Evolutionary conservation across 495 filamentous ascomycete genomes (phyloP), one percentile per base, ranked within the genome.

Genomic region (Hypoxylon fuscum): DNA sequence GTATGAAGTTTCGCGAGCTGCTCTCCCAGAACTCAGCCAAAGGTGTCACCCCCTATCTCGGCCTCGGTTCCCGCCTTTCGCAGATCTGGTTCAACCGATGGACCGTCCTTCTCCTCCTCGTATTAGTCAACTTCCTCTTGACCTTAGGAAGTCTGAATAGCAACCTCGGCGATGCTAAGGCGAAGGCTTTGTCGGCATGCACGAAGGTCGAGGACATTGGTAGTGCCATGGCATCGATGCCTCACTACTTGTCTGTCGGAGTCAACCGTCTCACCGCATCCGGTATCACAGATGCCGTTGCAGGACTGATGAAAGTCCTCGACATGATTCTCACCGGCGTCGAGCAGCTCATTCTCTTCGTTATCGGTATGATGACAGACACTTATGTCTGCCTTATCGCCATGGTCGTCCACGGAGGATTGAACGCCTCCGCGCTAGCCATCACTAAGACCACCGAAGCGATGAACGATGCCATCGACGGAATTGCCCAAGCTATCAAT

Each of bases 31-130:
- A 57, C 37, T 68, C 69, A 12, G 38, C 67, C 10, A 70, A 68
- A 23, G 53, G 65, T 20, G 84, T 96, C 68, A 98, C 92, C 44
- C 96, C 95, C 23, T 98, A 98, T 70, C 89, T 98, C 27, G 95
- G 94, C 50, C 83, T 96, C 63, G 87, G 88, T 61, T 90, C 95
- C 56, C 86, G 93, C 57, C 82, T 98, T 37, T 98, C 95, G 23
- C 95, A 98, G 80, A 79, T 92, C 69, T 96, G 93, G 92, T 88
- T 98, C 80, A 98, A 98, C 81, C 83, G 89, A 76, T 98, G 96
- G 96, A 97, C 95, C 35, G 80, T 98, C 53, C 83, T 98, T 40
- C 79, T 98, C 8, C 70, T 96, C 37, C 84, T 98, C 47, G 85
- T 98, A 15, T 84, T 98, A 18, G 85, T 88, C 59, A 85, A 95